Base-by-base conservation (phyloP, 192 early-diverging fungal species). In the Linnemannia exigua region DNA sequence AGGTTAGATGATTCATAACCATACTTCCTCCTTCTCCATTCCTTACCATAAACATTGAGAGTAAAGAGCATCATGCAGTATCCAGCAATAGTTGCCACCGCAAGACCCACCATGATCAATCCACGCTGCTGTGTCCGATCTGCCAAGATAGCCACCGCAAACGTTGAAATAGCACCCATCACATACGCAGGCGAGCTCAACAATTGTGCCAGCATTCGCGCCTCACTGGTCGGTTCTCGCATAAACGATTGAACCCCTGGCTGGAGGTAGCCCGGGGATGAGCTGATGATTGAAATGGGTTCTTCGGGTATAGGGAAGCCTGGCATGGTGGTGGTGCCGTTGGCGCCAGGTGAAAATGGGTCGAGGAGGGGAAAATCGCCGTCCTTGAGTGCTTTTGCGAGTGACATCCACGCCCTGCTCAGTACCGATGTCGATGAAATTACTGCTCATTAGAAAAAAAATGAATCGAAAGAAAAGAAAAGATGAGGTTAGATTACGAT, bases 41-140 rank as follows among this genome's bases (percentile, higher is more conserved):
- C n/a, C n/a, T 38, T 77, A 84, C 81, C 77, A 70, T 79, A 84
- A 31, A 66, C 69, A 35, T 85, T 85, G 12, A 79, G 52, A 1
- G 73, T 76, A 9, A 79, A 52, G 9, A 85, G 77, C n/a, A 58
- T 58, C 68, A 85, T 71, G 31, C 67, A 63, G 31, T 85, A 85
- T 3, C 76, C 83, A 3, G n/a, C 61, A 37, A 76, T 72, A 17
- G 73, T 79, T 7, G 72, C 33, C 9, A 76, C n/a, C 0, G 51
- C 77, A 36, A 85, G 20, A 15, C 25, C 69, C 67, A 85, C 74
- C 72, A 85, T 33, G 4, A 79, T 79, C 66, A 79, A 36, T 2
- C 83, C 83, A 17, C 77, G 44, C 28, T 85, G 83, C 44, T 79
- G 82, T 1, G 77, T 84, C 28, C 82, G 61, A 63, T 79, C 82